Evolutionary conservation across 257 asterid species (phyloP).

Genomic region (Solanum dulcamara): DNA sequence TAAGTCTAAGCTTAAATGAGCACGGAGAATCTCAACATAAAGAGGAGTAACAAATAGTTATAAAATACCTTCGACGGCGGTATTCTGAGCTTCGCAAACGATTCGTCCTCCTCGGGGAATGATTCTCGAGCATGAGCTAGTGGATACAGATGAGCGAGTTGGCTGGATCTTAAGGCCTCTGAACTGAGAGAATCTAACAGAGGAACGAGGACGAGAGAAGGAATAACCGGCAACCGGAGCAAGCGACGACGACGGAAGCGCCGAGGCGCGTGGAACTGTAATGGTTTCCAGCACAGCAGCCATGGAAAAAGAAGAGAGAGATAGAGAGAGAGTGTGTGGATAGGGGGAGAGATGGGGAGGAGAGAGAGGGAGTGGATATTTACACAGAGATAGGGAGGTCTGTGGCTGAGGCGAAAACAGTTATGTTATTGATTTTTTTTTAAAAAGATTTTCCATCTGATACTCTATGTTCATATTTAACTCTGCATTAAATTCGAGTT

Average conservation of each 20-base stretch:
- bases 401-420: conserved; percentile 11
- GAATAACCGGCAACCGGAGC: conserved; percentile 29
- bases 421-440: neutral
- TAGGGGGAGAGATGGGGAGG: neutral
- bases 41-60: neutral
- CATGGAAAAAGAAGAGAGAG: conserved; percentile 24
- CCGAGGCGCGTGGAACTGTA: conserved; percentile 56
- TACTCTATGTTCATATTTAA: too few relatives aligned
- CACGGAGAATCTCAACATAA: neutral
- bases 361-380: neutral
- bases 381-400: conserved; percentile 7
- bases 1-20: neutral
- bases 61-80: conserved; percentile 47
- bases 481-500: too few relatives aligned
- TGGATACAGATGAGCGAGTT: conserved; percentile 32
- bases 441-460: too few relatives aligned
- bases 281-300: conserved; percentile 67
- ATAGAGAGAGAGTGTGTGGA: neutral
- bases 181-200: conserved; percentile 48
- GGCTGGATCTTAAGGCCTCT: conserved; percentile 56
- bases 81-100: conserved; percentile 75
- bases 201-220: conserved; percentile 16
- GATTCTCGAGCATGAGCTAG: conserved; percentile 22
- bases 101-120: conserved; percentile 35
- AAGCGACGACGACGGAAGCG: conserved; percentile 34